Base-by-base conservation (phyloP, 257 asterid genomes). In the Solanum appendiculatum region DNA sequence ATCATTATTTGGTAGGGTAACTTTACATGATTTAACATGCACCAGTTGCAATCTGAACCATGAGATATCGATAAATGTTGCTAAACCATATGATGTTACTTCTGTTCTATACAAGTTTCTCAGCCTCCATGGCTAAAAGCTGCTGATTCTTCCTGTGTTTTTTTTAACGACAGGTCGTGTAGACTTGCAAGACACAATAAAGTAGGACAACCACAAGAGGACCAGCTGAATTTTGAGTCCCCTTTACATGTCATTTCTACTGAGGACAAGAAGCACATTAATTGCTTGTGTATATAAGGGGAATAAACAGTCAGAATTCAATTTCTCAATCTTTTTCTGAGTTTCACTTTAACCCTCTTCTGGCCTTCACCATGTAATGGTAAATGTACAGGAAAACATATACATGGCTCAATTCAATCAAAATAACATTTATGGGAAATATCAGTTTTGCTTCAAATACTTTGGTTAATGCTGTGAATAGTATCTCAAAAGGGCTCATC, bases 1-100 rank as follows among this genome's bases (percentile, higher is more conserved):
- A 39, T 89, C 98, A 36, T 86, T 96, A 86, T 94, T 96, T 39
- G 99, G 99, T 96, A 94, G 0, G 93, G 0, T 63, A 20, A 74
- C 86, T 58, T 72, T 56, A 87, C 44, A 78, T 87, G 3, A 4
- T 36, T 51, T 29, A 7, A 13, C 36, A 9, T n/a, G 6, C 7
- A 69, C 39, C 14, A 18, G 42, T 11, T 54, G 66, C 3, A 69
- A 40, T 1, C 12, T 5, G 6, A 85, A 46, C 1, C 85, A 27
- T 34, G 63, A 66, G 36, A 81, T 60, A 60, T n/a, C 33, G 16
- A 10, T 54, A 33, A 84, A 21, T 27, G 87, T 27, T 85, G 27
- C 31, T 68, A 42, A 85, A 20, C 82, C 13, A 68, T 58, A 58
- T 14, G 37, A 6, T 68, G 39, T 36, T 31, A 20, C 14, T 74